These are phyloP conservation scores for Trametes versicolor DNA, from an alignment of 1,284 basidiomycete genomes.

Conservation along the genomic window DNA sequence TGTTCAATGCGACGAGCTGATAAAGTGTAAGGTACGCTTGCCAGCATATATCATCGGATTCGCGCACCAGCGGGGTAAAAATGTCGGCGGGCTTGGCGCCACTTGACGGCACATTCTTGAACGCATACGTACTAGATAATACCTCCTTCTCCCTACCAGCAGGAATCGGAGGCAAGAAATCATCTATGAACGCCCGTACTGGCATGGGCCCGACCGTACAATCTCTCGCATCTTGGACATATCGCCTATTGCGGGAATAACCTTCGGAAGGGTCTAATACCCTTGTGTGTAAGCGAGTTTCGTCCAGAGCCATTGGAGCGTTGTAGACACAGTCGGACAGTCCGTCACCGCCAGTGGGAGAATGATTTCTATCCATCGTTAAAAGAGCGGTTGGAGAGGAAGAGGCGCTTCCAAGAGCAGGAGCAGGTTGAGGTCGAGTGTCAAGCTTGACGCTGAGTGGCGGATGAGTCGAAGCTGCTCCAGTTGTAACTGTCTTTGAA, in stretches of 20 bases:
- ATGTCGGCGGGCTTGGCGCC: neutral
- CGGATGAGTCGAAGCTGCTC: too few relatives aligned
- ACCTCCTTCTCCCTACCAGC: neutral
- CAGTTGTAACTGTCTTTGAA: too few relatives aligned
- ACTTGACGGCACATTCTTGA: neutral
- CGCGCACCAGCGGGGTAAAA: conserved; percentile 8
- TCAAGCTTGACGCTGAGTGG: too few relatives aligned
- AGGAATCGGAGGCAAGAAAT: neutral
- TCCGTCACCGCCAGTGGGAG: too few relatives aligned
- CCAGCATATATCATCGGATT: neutral
- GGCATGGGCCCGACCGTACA: conserved; percentile 15
- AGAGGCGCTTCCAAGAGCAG: too few relatives aligned
- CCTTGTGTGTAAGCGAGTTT: neutral
- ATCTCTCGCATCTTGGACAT: neutral
- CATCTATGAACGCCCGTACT: neutral
- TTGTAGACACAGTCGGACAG: conserved; percentile 1
- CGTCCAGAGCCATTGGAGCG: conserved; percentile 10
- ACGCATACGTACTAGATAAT: conserved; percentile 4
- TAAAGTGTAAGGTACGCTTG: neutral
- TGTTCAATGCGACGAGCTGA: conserved; percentile 11
- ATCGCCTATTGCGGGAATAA: neutral
- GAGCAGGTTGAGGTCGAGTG: too few relatives aligned
- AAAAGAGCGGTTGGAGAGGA: too few relatives aligned
- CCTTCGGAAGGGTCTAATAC: neutral
- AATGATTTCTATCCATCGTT: too few relatives aligned